A percentile compares a stretch with the other conserved stretches of the same genome.
phyloP scores from a whole-genome alignment of 805 yeast genomes.

The Monosporozyma unispora region DNA sequence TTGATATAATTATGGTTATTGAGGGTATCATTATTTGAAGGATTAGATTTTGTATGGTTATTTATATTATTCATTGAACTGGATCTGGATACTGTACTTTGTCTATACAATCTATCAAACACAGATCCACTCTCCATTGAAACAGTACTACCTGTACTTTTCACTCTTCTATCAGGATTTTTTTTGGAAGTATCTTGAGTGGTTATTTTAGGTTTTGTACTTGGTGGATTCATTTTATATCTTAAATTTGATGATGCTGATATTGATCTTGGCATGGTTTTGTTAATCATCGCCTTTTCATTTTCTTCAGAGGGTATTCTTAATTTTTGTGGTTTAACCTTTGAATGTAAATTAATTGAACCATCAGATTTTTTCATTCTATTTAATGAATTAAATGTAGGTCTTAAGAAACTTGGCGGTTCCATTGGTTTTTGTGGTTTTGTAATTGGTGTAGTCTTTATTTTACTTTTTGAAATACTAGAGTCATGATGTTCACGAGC shows the following conservation, averaged over 20 bases:
- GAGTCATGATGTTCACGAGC: neutral
- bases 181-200: neutral
- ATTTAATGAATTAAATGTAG: conserved; percentile 21
- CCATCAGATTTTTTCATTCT: conserved; percentile 5
- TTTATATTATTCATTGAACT: conserved; percentile 14
- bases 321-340: neutral
- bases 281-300: neutral
- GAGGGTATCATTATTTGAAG: neutral
- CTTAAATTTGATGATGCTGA: neutral
- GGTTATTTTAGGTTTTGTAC: neutral
- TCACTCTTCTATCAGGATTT: neutral
- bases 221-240: neutral
- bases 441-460: conserved; percentile 15
- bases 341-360: neutral
- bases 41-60: neutral
- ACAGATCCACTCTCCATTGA: conserved; percentile 10
- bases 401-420: conserved; percentile 20
- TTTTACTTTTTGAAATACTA: neutral
- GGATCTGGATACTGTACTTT: conserved; percentile 16
- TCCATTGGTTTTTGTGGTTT: conserved; percentile 11
- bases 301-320: neutral
- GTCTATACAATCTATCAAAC: conserved; percentile 21
- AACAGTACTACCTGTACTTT: neutral
- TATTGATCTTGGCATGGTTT: neutral
- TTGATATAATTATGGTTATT: neutral